These are phyloP conservation scores for Leishmania aethiopica DNA, from an alignment of 208 protist species.

Conservation along the genomic window DNA sequence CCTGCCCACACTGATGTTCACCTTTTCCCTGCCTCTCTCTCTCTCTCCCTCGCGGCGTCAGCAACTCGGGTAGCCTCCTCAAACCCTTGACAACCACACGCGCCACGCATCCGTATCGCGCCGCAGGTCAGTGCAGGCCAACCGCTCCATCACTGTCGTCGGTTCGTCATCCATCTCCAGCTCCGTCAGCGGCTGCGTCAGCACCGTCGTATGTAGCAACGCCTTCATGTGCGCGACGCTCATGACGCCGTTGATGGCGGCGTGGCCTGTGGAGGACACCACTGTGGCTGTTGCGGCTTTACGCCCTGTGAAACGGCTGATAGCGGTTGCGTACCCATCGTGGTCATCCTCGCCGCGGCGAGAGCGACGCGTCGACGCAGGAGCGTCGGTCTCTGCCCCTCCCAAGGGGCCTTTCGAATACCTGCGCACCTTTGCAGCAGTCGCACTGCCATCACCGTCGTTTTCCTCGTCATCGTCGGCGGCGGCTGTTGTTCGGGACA, in stretches of 20 bases:
- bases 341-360: background rate
- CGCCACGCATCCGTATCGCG: slow-evolving; percentile 70
- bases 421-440: background rate
- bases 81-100: slow-evolving; percentile 67
- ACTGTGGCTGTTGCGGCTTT: background rate
- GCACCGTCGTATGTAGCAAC: slow-evolving; percentile 49
- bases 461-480: background rate
- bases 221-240: slow-evolving; percentile 48
- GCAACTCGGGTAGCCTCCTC: background rate
- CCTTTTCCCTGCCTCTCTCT: background rate
- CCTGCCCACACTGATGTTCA: background rate
- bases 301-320: background rate
- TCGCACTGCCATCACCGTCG: background rate
- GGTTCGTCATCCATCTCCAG: slow-evolving; percentile 61
- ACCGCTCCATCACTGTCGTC: slow-evolving; percentile 38
- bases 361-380: background rate
- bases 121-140: slow-evolving; percentile 66
- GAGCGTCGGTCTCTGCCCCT: background rate
- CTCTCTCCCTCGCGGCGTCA: background rate
- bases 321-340: background rate
- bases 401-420: slow-evolving; percentile 24
- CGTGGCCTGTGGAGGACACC: background rate
- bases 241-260: slow-evolving; percentile 32
- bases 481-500: slow-evolving; percentile 21
- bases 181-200: slow-evolving; percentile 48